These are phyloP conservation scores for Clonostachys rosea DNA, from an alignment of 2,329 filamentous ascomycete species.

Conservation along the genomic window DNA sequence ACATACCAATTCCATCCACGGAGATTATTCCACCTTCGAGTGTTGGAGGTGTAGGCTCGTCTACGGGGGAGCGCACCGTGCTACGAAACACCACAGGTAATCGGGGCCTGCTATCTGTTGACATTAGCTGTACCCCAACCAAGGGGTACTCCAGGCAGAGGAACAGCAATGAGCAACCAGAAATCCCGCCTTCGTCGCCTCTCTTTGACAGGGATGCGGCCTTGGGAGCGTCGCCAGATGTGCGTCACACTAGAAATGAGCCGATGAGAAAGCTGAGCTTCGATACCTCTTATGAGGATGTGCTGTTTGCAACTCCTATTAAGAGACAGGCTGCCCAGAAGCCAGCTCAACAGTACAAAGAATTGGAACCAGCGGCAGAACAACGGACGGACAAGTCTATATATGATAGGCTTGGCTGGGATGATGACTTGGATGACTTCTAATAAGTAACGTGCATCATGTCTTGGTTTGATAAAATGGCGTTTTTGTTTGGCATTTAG, in stretches of 20 bases:
- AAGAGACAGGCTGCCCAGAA: constrained; percentile 10
- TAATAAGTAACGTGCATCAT: constrained; percentile 15
- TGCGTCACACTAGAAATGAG: constrained; percentile 2
- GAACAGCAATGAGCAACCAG: constrained; percentile 12
- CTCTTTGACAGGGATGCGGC: constrained; percentile 15
- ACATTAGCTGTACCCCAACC: constrained; percentile 22
- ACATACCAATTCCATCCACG: constrained; percentile 9
- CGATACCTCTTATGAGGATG: too few relatives aligned
- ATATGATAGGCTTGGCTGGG: constrained; percentile 53
- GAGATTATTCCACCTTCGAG: constrained; percentile 29
- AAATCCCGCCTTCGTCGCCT: constrained; percentile 28
- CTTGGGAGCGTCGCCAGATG: constrained; percentile 6
- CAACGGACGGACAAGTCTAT: constrained; percentile 26
- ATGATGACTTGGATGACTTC: constrained; percentile 49
- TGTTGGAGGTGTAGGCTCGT: constrained; percentile 30
- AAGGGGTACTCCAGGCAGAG: constrained; percentile 5
- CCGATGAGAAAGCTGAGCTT: too few relatives aligned
- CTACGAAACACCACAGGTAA: not conserved
- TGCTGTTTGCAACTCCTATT: too few relatives aligned
- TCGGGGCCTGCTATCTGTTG: constrained; percentile 6
- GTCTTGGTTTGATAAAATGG: constrained; percentile 1
- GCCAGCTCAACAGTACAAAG: constrained; percentile 9
- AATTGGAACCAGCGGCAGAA: constrained; percentile 2
- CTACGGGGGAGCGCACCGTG: constrained; percentile 11
- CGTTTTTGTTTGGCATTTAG: not conserved